Conservation (phyloP, 768 basidiomycete species). For the Mycena maculata region DNA sequence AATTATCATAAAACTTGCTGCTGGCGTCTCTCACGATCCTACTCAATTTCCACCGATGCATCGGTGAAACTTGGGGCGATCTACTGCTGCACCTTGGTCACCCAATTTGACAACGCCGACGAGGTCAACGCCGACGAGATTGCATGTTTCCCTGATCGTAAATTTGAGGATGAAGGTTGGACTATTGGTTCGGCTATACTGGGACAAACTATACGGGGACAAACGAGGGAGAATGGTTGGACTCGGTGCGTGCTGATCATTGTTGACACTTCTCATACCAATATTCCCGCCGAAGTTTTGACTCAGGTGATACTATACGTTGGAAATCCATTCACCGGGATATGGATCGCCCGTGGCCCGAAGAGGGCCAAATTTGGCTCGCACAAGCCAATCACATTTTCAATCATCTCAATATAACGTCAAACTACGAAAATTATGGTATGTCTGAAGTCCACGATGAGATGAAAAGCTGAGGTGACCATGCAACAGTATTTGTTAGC, state of each 20-base stretch:
- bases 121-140: too few species aligned
- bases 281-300: neutral
- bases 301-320: neutral
- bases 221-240: too few species aligned
- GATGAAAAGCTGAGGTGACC: neutral
- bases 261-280: too few species aligned
- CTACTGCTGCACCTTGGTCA: neutral
- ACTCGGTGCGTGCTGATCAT: too few species aligned
- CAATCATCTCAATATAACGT: neutral
- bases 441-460: neutral
- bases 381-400: neutral
- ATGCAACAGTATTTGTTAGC: neutral
- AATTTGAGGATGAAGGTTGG: too few species aligned
- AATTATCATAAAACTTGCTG: neutral
- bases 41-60: neutral
- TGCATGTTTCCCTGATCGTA: too few species aligned
- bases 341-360: neutral
- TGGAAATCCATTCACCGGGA: neutral
- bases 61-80: neutral
- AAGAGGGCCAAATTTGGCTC: neutral
- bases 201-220: too few species aligned
- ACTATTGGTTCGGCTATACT: too few species aligned
- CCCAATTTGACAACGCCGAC: too few species aligned
- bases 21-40: neutral
- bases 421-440: neutral